phyloP scores from a whole-genome alignment of 2,329 filamentous ascomycete genomes.

The Geoglossum cookeanum region DNA sequence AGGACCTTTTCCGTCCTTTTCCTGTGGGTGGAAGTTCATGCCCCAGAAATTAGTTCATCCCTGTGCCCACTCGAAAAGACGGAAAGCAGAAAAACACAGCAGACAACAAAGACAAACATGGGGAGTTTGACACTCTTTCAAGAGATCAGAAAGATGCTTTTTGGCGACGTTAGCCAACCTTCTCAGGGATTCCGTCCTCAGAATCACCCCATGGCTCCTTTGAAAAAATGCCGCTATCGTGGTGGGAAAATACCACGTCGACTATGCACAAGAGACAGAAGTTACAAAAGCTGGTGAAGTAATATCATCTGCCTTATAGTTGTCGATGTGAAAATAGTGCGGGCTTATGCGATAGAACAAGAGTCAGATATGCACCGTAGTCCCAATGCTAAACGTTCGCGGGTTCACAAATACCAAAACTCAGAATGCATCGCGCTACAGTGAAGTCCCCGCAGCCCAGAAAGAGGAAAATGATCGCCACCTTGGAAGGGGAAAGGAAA shows the following conservation, averaged over 20 bases:
- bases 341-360: neutral
- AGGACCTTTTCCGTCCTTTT: neutral
- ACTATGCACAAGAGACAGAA: neutral
- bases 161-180: neutral
- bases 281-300: too few relatives aligned
- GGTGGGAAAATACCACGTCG: neutral
- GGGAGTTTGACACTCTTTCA: neutral
- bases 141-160: neutral
- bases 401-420: neutral
- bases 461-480: neutral
- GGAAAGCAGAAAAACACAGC: neutral
- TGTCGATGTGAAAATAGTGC: neutral
- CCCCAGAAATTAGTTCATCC: neutral
- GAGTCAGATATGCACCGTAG: conserved; percentile 1
- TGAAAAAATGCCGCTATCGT: neutral
- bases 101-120: neutral
- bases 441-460: neutral
- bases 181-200: neutral
- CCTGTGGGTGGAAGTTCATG: neutral
- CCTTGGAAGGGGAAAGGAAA: neutral
- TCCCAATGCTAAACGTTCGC: neutral
- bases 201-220: neutral
- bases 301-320: neutral
- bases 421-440: neutral
- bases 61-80: neutral